Base-by-base conservation (phyloP, 495 filamentous ascomycete species). In the Penicillium taxi region DNA sequence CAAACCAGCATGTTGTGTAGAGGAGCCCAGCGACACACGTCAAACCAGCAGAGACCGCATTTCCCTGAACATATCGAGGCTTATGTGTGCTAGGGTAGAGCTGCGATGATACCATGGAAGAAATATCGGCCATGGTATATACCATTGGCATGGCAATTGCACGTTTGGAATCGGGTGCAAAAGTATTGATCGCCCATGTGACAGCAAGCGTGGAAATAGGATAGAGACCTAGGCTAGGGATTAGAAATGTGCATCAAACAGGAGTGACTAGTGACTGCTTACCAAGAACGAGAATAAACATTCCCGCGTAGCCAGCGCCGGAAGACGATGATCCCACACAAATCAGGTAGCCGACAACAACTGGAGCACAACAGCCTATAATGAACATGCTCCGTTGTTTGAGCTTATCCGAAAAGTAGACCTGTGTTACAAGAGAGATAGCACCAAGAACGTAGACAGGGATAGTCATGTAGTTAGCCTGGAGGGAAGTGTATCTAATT, bases 331-430 rank as follows among this genome's bases (percentile, higher is more conserved):
- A 12, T 9, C 28, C 28, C 5, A 31, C 28, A 4, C 28, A 31
- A 15, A 31, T 18, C 11, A 31, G 16, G 6, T 18, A 31, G 11
- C 28, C 28, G 14, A 31, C 28, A 15, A 15, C 11, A 31, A 31
- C 28, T 5, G 28, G 28, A 18, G 17, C 14, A 9, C 28, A 31
- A 9, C n/a, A 31, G 14, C 28, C 28, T 9, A 31, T 14, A 12
- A 31, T 31, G 9, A 31, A 31, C 3, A 31, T 5, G 28, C 28
- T 15, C 17, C 28, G 12, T 4, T 18, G 14, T 15, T 31, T 31
- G 28, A 31, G 28, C 9, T 18, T 31, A 15, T 31, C 28, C 5
- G 28, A 31, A 15, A 31, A 31, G 28, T 31, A 31, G 14, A 31
- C 28, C 5, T 31, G 28, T 1, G 16, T 31, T 8, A 31, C 12